A percentile compares a stretch with the other conserved stretches of the same genome.
phyloP scores from a whole-genome alignment of 208 protist genomes.

The Trypanosoma conorhini region DNA sequence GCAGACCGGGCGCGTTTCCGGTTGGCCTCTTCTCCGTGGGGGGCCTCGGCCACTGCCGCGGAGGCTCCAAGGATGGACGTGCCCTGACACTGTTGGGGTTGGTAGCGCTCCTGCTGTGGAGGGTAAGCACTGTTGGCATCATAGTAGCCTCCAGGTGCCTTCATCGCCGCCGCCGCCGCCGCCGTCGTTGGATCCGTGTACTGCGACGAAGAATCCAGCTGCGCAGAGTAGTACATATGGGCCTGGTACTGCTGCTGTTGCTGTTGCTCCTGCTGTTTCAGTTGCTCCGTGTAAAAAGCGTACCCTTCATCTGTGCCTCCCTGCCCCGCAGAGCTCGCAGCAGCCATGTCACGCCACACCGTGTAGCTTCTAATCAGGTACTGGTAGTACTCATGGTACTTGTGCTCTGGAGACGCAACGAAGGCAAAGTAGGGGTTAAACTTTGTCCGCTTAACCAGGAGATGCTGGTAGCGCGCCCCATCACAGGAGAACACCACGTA shows the following conservation, averaged over 20 bases:
- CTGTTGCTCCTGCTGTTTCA: slow-evolving; percentile 37
- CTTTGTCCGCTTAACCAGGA: slow-evolving; percentile 55
- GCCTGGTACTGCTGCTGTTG: slow-evolving; percentile 43
- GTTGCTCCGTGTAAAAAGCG: slow-evolving; percentile 31
- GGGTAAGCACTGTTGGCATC: slow-evolving; percentile 28
- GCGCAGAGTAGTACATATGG: slow-evolving; percentile 33
- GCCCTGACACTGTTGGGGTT: slow-evolving; percentile 2
- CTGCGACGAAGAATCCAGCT: slow-evolving; percentile 6
- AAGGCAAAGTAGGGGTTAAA: slow-evolving; percentile 83
- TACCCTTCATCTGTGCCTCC: slow-evolving; percentile 30
- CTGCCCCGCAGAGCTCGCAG: slow-evolving; percentile 26
- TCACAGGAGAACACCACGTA: slow-evolving; percentile 78
- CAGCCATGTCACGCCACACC: slow-evolving; percentile 45
- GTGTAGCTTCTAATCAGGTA: slow-evolving; percentile 76
- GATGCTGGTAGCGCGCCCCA: slow-evolving; percentile 65
- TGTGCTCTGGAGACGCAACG: slow-evolving; percentile 46
- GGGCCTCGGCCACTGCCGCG: background rate
- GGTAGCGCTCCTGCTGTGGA: background rate
- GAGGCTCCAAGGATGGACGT: slow-evolving; percentile 2
- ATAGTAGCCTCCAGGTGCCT: slow-evolving; percentile 23
- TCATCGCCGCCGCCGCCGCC: background rate
- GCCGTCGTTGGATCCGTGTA: background rate
- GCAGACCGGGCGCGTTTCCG: slow-evolving; percentile 24
- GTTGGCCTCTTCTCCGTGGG: background rate
- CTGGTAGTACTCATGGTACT: slow-evolving; percentile 74